Conservation (phyloP, 75 land plant genomes). For the Sequoia sempervirens region DNA sequence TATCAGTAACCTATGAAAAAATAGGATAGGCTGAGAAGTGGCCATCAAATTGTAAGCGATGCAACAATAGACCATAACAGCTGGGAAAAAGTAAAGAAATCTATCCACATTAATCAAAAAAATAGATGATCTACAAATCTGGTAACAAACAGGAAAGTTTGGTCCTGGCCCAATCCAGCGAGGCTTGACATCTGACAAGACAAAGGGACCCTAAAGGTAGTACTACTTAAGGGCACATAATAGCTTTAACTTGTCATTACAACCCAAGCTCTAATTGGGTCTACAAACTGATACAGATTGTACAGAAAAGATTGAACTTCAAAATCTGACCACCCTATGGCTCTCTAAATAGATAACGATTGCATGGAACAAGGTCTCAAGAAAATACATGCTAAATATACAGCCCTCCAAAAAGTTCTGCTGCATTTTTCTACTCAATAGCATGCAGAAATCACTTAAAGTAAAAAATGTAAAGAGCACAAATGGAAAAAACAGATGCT, state of each 20-base stretch:
- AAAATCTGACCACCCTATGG: neutral
- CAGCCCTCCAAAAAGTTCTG: neutral
- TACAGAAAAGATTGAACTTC: neutral
- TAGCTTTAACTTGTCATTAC: neutral
- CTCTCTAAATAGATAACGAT: neutral
- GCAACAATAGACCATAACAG: neutral
- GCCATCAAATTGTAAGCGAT: neutral
- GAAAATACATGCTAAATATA: neutral
- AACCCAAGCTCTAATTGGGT: neutral
- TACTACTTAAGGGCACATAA: neutral
- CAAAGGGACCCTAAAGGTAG: neutral
- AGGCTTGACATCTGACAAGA: neutral
- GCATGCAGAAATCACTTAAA: neutral
- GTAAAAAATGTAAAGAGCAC: neutral
- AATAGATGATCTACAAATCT: neutral
- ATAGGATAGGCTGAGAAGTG: no score
- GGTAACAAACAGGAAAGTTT: neutral
- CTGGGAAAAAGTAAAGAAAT: neutral
- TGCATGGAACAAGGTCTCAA: neutral
- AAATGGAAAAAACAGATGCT: neutral
- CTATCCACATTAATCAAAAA: neutral
- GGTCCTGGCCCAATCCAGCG: neutral
- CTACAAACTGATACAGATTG: neutral
- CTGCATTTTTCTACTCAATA: neutral
- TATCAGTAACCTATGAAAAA: no score